Conservation (phyloP, 495 filamentous ascomycete genomes). For the Geoglossum glabrum region DNA sequence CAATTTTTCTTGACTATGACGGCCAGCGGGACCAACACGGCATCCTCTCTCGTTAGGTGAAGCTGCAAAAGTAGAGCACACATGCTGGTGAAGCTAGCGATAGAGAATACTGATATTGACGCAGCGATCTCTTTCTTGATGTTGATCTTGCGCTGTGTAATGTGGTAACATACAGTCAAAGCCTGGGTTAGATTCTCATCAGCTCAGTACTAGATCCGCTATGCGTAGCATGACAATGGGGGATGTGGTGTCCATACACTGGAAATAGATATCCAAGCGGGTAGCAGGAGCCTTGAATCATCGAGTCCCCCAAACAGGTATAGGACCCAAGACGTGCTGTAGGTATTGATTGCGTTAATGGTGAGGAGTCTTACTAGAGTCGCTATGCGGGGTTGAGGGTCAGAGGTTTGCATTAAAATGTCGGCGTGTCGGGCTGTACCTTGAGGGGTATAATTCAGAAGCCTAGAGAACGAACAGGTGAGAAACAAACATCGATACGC, state of each 20-base stretch:
- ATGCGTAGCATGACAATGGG: not conserved
- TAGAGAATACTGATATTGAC: slow-evolving; percentile 55
- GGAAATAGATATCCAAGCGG: slow-evolving; percentile 72
- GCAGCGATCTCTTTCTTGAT: slow-evolving; percentile 65
- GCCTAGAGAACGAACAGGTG: slow-evolving; percentile 25
- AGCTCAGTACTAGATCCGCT: not conserved
- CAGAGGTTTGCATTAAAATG: slow-evolving; percentile 4
- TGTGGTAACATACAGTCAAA: slow-evolving; percentile 58
- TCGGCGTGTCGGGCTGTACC: slow-evolving; percentile 11
- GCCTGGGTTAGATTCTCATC: slow-evolving; percentile 25
- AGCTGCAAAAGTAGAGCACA: slow-evolving; percentile 46
- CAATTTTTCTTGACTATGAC: not conserved
- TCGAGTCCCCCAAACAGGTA: slow-evolving; percentile 54
- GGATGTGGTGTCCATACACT: slow-evolving; percentile 27
- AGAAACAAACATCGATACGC: not conserved
- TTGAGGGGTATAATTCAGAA: slow-evolving; percentile 70
- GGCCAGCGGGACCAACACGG: slow-evolving; percentile 41
- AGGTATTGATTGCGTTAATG: slow-evolving; percentile 59
- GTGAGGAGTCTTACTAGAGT: slow-evolving; percentile 69
- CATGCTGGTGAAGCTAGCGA: slow-evolving; percentile 59
- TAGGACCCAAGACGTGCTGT: slow-evolving; percentile 61
- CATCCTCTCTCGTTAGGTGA: slow-evolving; percentile 43
- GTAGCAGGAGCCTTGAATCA: slow-evolving; percentile 59
- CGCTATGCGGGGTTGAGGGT: slow-evolving; percentile 23
- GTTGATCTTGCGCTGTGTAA: slow-evolving; percentile 61